These are phyloP conservation scores for Inga laurina DNA, from an alignment of 306 rosid species.

Conservation along the genomic window DNA sequence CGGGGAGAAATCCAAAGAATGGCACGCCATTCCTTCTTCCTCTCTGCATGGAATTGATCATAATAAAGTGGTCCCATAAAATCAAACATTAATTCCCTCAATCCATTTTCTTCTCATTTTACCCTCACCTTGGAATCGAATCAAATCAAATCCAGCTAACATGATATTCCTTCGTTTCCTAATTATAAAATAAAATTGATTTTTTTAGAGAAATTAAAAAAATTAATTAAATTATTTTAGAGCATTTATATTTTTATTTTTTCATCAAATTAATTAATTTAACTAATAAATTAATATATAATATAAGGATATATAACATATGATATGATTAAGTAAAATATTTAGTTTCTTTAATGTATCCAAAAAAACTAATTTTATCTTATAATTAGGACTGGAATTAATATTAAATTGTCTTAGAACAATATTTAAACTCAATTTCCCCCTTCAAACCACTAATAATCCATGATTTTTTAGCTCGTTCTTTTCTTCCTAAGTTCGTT, in stretches of 20 bases:
- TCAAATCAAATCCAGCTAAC: not conserved
- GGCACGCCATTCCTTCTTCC: not conserved
- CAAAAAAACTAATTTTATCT: no score
- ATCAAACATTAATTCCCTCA: not conserved
- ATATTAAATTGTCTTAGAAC: not conserved
- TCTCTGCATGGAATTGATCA: not conserved
- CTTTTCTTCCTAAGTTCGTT: not conserved
- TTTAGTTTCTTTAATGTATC: no score
- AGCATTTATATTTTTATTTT: no score
- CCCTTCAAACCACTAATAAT: not conserved
- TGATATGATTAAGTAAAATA: no score
- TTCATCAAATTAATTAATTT: no score
- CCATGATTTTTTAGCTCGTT: no score
- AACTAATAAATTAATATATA: no score
- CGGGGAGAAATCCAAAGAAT: not conserved
- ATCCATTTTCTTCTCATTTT: not conserved
- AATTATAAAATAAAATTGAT: no score
- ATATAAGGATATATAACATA: no score
- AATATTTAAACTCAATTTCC: not conserved
- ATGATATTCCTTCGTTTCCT: fast-evolving
- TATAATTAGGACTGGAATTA: no score
- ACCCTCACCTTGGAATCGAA: not conserved
- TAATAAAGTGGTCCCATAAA: not conserved
- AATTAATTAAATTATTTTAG: no score
- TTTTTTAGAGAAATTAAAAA: no score